Conservation (phyloP, 1,284 basidiomycete genomes). For the Clitocybe nebularis region DNA sequence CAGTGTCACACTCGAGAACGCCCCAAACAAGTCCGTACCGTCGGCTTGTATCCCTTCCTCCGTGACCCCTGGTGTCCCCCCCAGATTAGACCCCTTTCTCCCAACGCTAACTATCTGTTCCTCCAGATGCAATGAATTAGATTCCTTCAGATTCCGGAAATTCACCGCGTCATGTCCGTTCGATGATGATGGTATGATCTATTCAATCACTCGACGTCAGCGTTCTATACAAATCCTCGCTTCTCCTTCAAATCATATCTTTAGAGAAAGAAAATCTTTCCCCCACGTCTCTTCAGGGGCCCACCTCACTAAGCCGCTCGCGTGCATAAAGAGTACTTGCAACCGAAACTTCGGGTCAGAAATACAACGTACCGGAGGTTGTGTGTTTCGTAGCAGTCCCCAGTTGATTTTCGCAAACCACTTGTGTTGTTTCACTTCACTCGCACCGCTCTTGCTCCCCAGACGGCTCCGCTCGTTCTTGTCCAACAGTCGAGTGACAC, state of each 20-base stretch:
- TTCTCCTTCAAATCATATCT: no score
- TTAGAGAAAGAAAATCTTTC: conserved; percentile 7
- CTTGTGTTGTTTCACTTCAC: conserved; percentile 98
- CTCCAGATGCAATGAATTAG: conserved; percentile 86
- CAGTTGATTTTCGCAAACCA: conserved; percentile 98
- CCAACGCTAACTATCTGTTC: conserved; percentile 36
- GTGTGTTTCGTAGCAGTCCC: conserved; percentile 91
- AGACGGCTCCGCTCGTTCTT: conserved; percentile 90
- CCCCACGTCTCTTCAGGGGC: conserved; percentile 7
- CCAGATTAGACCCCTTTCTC: conserved; percentile 22
- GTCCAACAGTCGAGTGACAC: conserved; percentile 85
- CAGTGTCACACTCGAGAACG: conserved; percentile 85
- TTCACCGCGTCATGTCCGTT: conserved; percentile 87
- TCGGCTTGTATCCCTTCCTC: conserved; percentile 26
- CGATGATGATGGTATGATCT: conserved; percentile 83
- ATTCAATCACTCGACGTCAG: conserved; percentile 7
- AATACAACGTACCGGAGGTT: conserved; percentile 78
- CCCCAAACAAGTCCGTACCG: conserved; percentile 70
- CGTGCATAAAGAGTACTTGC: no score
- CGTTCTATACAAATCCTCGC: background rate
- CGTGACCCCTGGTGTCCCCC: conserved; percentile 16
- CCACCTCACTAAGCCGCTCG: no score
- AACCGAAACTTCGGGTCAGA: conserved; percentile 4
- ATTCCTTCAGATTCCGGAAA: conserved; percentile 89
- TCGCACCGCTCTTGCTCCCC: conserved; percentile 91